phyloP scores from a whole-genome alignment of 1,284 basidiomycete species.

The Fomes fomentarius region DNA sequence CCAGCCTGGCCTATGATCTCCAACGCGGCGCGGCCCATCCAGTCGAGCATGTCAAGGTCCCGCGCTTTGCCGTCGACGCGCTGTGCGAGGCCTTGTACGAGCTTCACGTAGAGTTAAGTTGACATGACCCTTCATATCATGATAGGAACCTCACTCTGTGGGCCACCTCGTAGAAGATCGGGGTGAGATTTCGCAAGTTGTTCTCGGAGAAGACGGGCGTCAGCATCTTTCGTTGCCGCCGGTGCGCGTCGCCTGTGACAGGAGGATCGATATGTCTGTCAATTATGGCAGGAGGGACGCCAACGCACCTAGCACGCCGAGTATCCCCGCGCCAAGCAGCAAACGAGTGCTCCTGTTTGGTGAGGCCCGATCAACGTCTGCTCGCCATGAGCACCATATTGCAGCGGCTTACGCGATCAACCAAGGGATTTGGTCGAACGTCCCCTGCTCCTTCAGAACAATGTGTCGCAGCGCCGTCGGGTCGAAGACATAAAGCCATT shows the following conservation, averaged over 20 bases:
- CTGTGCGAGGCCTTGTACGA: conserved; percentile 12
- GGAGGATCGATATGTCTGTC: conserved; percentile 11
- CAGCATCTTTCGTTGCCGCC: conserved; percentile 33
- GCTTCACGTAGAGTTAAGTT: not conserved
- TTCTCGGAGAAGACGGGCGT: conserved; percentile 35
- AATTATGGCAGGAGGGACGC: conserved; percentile 16
- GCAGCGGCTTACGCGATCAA: conserved; percentile 12
- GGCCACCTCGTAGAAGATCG: conserved; percentile 32
- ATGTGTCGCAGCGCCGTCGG: conserved; percentile 20
- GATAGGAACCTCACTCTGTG: conserved; percentile 23
- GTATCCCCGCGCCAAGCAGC: conserved; percentile 19
- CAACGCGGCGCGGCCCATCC: conserved; percentile 41
- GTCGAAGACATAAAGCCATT: conserved; percentile 24
- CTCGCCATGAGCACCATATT: not conserved
- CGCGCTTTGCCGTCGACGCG: conserved; percentile 35
- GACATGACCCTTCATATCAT: not conserved
- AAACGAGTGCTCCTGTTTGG: conserved; percentile 17
- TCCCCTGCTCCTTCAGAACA: conserved; percentile 19
- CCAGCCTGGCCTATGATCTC: conserved; percentile 39
- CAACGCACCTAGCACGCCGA: conserved; percentile 20
- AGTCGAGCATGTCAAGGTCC: conserved; percentile 32
- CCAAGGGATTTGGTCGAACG: conserved; percentile 21
- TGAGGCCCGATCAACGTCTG: not conserved
- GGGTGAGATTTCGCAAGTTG: conserved; percentile 32
- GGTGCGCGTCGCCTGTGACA: conserved; percentile 28